Conservation (phyloP, 495 filamentous ascomycete species). For the Penicillium silybi region DNA sequence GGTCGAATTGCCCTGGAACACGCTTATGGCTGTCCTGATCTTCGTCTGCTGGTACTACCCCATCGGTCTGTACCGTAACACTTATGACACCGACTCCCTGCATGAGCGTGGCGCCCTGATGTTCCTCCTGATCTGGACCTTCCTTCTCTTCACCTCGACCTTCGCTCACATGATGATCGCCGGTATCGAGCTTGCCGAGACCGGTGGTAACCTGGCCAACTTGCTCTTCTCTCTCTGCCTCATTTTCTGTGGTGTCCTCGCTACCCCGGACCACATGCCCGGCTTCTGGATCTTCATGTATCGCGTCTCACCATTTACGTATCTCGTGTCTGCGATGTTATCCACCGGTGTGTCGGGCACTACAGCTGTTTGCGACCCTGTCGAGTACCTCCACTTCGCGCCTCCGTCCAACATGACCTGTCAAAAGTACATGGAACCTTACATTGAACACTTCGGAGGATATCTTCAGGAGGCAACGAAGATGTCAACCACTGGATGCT, state of each 20-base stretch:
- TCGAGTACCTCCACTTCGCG: conserved; percentile 54
- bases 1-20: conserved; percentile 71
- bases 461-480: conserved; percentile 44
- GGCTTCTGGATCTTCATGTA: conserved; percentile 86
- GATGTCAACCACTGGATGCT: conserved; percentile 50
- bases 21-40: conserved; percentile 59
- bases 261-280: conserved; percentile 55
- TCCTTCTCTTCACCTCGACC: conserved; percentile 57
- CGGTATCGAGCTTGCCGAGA: conserved; percentile 58
- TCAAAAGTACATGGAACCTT: conserved; percentile 50
- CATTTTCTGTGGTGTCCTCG: conserved; percentile 66
- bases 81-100: conserved; percentile 38
- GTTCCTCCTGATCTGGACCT: conserved; percentile 52
- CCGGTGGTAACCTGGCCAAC: conserved; percentile 59
- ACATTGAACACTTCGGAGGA: conserved; percentile 47
- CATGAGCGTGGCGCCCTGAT: conserved; percentile 55
- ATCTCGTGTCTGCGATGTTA: conserved; percentile 62
- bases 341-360: conserved; percentile 59
- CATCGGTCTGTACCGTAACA: conserved; percentile 58
- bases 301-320: conserved; percentile 69
- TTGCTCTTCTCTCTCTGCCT: conserved; percentile 59
- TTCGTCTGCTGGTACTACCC: conserved; percentile 68
- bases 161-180: conserved; percentile 66
- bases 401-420: conserved; percentile 53
- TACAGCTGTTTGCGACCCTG: conserved; percentile 49